Conservation (phyloP, 2,329 filamentous ascomycete genomes). For the Claviceps sp. region DNA sequence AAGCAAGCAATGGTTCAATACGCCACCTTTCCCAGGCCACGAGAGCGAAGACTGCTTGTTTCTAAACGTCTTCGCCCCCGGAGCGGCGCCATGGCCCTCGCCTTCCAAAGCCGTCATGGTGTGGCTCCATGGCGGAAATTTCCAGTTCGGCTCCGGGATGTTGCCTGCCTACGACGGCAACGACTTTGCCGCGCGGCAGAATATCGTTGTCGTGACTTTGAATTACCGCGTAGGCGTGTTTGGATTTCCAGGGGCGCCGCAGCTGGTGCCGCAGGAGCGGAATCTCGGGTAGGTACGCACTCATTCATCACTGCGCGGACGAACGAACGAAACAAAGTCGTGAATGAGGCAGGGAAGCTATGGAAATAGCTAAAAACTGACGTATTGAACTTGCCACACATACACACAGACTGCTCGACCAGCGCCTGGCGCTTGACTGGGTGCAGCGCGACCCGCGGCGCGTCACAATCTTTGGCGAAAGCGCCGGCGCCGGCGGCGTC, state of each 20-base stretch:
- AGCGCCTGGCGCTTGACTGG: slow-evolving; percentile 47
- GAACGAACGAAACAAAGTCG: too few species aligned
- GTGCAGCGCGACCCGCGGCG: slow-evolving; percentile 45
- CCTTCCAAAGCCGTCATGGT: slow-evolving; percentile 13
- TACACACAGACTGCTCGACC: slow-evolving; percentile 21
- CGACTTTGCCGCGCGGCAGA: slow-evolving; percentile 2
- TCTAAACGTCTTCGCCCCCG: slow-evolving; percentile 7
- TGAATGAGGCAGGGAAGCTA: too few species aligned
- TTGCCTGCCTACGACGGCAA: slow-evolving; percentile 7
- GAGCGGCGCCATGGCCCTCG: slow-evolving; percentile 1
- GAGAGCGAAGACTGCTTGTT: slow-evolving; percentile 12
- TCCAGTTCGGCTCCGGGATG: slow-evolving; percentile 7
- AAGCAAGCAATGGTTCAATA: slow-evolving; percentile 11
- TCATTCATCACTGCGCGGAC: background rate
- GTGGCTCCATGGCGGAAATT: slow-evolving; percentile 13
- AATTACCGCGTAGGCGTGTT: slow-evolving; percentile 23
- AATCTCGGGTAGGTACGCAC: background rate
- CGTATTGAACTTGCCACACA: background rate
- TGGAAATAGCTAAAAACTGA: too few species aligned
- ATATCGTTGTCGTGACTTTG: slow-evolving; percentile 20
- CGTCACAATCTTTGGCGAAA: slow-evolving; percentile 31
- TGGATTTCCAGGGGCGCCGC: slow-evolving; percentile 11
- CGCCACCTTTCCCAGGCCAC: slow-evolving; percentile 11
- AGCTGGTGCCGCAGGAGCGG: background rate
- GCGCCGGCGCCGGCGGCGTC: background rate